A percentile compares a stretch with the other conserved stretches of the same genome.
Conservation (phyloP, 345 rosid genomes). For the Syzygium oleosum region DNA sequence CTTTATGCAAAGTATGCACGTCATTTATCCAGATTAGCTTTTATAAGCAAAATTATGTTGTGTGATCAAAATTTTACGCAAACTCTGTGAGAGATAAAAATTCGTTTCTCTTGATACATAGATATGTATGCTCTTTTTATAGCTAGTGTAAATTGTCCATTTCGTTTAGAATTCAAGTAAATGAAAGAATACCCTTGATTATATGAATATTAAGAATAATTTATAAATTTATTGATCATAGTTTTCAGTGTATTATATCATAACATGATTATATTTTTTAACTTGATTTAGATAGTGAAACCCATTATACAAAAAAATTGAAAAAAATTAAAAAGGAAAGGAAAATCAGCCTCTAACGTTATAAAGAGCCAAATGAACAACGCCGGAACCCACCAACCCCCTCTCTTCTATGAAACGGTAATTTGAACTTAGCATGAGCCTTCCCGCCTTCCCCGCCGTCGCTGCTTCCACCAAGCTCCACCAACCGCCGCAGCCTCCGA, state of each 20-base stretch:
- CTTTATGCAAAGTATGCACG: too few relatives aligned
- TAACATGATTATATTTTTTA: too few relatives aligned
- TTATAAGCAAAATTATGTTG: background rate
- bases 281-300: too few relatives aligned
- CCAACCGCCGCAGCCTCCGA: slow-evolving; percentile 5
- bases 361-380: background rate
- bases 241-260: background rate
- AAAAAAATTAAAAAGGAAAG: too few relatives aligned
- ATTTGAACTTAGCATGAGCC: slow-evolving; percentile 9
- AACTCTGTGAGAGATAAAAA: background rate
- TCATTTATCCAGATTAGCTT: background rate
- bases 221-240: too few relatives aligned
- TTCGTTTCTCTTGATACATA: background rate
- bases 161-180: too few relatives aligned
- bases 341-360: too few relatives aligned
- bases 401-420: background rate
- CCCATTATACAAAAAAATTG: too few relatives aligned
- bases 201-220: too few relatives aligned
- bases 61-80: background rate
- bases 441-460: slow-evolving; percentile 29
- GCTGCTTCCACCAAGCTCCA: slow-evolving; percentile 2
- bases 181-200: too few relatives aligned
- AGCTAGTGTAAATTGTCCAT: background rate
- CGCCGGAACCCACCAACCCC: background rate
- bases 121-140: too few relatives aligned